phyloP scores from a whole-genome alignment of 139 green algal species.

The Diplosphaera chodatii region DNA sequence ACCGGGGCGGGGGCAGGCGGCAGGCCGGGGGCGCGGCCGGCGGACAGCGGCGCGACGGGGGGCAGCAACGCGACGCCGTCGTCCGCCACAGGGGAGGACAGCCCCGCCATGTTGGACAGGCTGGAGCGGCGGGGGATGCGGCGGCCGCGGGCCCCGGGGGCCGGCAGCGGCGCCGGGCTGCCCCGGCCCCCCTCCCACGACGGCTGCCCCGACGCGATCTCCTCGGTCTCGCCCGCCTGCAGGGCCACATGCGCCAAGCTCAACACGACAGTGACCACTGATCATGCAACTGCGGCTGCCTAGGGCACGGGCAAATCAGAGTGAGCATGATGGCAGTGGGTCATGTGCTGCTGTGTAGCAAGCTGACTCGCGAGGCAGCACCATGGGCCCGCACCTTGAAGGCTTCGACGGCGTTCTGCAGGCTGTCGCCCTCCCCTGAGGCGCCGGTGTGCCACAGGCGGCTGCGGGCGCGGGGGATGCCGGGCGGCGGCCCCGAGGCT shows the following conservation, averaged over 20 bases:
- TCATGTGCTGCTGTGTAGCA: no score
- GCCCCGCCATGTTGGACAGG: constrained; percentile 42
- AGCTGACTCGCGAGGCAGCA: no score
- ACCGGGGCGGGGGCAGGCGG: no score
- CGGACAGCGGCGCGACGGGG: not conserved
- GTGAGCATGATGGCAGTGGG: no score
- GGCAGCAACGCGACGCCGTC: not conserved
- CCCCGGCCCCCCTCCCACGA: constrained; percentile 11
- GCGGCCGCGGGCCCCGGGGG: constrained; percentile 1
- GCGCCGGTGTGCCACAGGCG: constrained; percentile 45
- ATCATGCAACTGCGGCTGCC: no score
- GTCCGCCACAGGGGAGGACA: constrained; percentile 27
- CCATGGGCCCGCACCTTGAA: constrained; percentile 27
- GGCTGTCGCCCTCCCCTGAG: constrained; percentile 36
- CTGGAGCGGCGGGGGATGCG: constrained; percentile 37
- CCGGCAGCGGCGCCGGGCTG: constrained; percentile 9
- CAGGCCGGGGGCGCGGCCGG: not conserved
- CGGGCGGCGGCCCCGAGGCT: constrained; percentile 5
- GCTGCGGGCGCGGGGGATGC: constrained; percentile 34
- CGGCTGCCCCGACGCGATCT: constrained; percentile 24
- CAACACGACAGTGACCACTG: no score
- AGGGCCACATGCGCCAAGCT: no score
- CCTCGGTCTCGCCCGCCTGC: constrained; percentile 28
- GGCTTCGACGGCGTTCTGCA: constrained; percentile 68
- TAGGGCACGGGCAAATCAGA: no score